Conservation (phyloP, 2,329 filamentous ascomycete genomes). For the Camillea tinctor region DNA sequence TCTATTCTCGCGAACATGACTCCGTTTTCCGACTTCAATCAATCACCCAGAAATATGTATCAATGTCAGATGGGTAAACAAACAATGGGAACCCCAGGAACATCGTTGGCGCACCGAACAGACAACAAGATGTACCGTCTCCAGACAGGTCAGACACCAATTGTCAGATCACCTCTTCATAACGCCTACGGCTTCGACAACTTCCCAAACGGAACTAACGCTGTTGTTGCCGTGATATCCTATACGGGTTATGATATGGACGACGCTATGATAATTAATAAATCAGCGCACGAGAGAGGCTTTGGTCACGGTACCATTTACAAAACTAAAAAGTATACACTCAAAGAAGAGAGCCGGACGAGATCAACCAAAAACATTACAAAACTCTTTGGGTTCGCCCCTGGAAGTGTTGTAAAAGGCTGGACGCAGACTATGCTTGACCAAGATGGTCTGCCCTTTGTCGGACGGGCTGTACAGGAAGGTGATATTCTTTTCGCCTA, state of each 20-base stretch:
- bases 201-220: conserved; percentile 95
- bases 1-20: conserved; percentile 99
- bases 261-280: conserved; percentile 99
- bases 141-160: conserved; percentile 92
- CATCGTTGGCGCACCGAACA: conserved; percentile 79
- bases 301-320: conserved; percentile 96
- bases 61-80: conserved; percentile 99
- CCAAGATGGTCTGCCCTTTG: conserved; percentile 79
- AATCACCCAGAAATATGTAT: conserved; percentile 98
- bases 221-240: conserved; percentile 94
- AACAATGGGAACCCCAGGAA: conserved; percentile 94
- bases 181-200: conserved; percentile 97
- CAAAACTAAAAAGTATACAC: conserved; percentile 89
- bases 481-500: conserved; percentile 86
- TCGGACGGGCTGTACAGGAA: conserved; percentile 75
- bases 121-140: conserved; percentile 97
- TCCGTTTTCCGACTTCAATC: conserved; percentile 97
- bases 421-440: conserved; percentile 73
- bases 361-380: conserved; percentile 67
- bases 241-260: conserved; percentile 99
- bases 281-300: conserved; percentile 91
- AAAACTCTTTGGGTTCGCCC: conserved; percentile 90
- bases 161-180: conserved; percentile 88
- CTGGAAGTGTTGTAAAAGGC: conserved; percentile 68
- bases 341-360: conserved; percentile 74